Evolutionary conservation across 805 yeast genomes (phyloP).

Genomic region (Lipomyces spencermartinsiae): DNA sequence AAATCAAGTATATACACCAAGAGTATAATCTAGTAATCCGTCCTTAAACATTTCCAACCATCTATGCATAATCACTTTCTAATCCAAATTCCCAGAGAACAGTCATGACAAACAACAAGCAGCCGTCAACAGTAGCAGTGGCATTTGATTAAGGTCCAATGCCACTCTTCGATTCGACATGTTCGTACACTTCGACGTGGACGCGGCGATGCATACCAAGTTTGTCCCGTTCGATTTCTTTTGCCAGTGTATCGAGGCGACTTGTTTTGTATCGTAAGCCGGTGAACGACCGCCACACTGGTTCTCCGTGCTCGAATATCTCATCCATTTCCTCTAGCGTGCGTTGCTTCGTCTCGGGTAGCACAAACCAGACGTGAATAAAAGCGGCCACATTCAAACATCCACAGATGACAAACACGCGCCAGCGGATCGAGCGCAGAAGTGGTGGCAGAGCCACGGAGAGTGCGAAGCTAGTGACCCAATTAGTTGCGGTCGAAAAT

Average conservation of each 20-base stretch:
- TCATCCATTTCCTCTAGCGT: constrained; percentile 35
- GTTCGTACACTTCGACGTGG: background rate
- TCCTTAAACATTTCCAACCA: background rate
- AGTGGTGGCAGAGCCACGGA: constrained; percentile 53
- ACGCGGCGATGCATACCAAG: background rate
- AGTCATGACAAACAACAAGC: background rate
- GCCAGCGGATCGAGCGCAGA: constrained; percentile 77
- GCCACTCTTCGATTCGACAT: background rate
- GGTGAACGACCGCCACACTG: constrained; percentile 5
- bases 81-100: background rate
- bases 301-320: constrained; percentile 19
- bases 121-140: background rate
- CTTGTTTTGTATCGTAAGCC: background rate
- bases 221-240: background rate
- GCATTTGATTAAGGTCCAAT: background rate
- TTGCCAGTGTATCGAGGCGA: background rate
- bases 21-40: no score
- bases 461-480: constrained; percentile 42
- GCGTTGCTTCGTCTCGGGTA: constrained; percentile 46
- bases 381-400: constrained; percentile 68
- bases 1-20: no score
- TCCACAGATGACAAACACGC: constrained; percentile 73
- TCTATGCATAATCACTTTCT: background rate
- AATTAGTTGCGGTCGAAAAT: constrained; percentile 29
- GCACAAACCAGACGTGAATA: constrained; percentile 42